Base-by-base conservation (phyloP, 2,329 filamentous ascomycete genomes). In the Ascochyta fabae region DNA sequence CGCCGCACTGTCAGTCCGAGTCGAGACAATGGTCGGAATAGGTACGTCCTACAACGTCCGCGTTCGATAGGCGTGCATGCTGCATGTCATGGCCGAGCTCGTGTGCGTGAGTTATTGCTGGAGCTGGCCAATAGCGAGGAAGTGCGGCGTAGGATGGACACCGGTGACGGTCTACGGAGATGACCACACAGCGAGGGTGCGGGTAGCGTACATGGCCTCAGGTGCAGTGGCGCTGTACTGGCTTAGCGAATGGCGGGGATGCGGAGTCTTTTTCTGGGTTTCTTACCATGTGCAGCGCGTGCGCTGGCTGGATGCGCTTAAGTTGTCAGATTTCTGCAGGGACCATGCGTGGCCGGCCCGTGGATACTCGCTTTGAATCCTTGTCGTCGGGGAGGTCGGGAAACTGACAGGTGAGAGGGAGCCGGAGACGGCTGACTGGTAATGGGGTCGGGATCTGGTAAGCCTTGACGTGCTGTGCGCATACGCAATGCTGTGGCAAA, bases 261-360 rank as follows among this genome's bases (percentile, higher is more conserved):
- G 29, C 22, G 27, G 15, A 48, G 46, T 19, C 27, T 8, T 33
- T 27, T 6, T 27, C 6, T 27, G 26, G 26, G 26, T 2, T 27
- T 7, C 3, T 27, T 27, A 27, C 7, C 7, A 9, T 7, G 36
- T 40, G 36, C 36, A 36, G 23, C 33, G 29, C 22, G 31, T 38
- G 44, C 15, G 16, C 16, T 16, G 16, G 16, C 16, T 16, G 16
- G 16, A 2, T 43, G 5, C 39, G 43, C 47, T 52, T 56, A 44
- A 39, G 19, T 10, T 13, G 2, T 44, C 26, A 43, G 44, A 33
- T 38, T 54, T 54, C 36, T 48, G 51, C 45, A 48, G 39, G 39
- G 33, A 22, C 26, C 27, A 40, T 34, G 34, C 19, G 23, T n/a
- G 22, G n/a, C 33, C 23, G 23, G 22, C 16, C 22, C 29, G 8